Percentiles rank a stretch among this genome's conserved stretches.
Evolutionary conservation across 2,329 filamentous ascomycete species (phyloP).

Genomic region (Penicillium freii): DNA sequence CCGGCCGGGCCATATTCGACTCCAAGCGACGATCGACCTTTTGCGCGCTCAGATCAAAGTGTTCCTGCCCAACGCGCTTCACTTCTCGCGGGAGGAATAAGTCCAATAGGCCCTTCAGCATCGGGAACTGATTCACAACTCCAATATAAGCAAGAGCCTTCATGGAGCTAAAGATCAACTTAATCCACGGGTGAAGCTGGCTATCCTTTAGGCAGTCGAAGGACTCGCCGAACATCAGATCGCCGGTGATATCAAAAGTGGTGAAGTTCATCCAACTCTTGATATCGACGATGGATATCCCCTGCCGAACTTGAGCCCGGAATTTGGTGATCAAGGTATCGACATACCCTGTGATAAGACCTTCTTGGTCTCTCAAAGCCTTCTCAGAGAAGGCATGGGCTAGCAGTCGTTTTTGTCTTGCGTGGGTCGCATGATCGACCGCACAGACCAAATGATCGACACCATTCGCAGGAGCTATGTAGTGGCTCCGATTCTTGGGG

Average conservation of each 20-base stretch:
- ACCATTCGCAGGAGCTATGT: constrained; percentile 39
- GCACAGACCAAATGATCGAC: constrained; percentile 22
- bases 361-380: constrained; percentile 31
- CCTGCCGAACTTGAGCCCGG: constrained; percentile 3
- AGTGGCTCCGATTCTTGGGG: constrained; percentile 22
- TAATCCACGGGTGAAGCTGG: constrained; percentile 43
- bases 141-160: constrained; percentile 19
- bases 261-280: constrained; percentile 36
- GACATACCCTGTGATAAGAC: constrained; percentile 26
- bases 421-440: constrained; percentile 19
- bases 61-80: constrained; percentile 15
- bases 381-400: background rate
- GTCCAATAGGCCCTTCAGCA: constrained; percentile 9
- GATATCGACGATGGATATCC: constrained; percentile 22
- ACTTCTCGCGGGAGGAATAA: constrained; percentile 13
- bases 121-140: constrained; percentile 21
- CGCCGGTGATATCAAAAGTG: constrained; percentile 42
- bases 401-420: constrained; percentile 15
- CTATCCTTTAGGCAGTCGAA: constrained; percentile 42
- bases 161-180: constrained; percentile 34
- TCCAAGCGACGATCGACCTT: constrained; percentile 25
- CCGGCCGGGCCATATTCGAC: constrained; percentile 16
- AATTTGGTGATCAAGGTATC: constrained; percentile 28
- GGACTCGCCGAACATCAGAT: constrained; percentile 41
- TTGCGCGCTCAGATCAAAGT: constrained; percentile 22